Conservation (phyloP, 768 basidiomycete genomes). For the Porpolomopsis calyptriformis region DNA sequence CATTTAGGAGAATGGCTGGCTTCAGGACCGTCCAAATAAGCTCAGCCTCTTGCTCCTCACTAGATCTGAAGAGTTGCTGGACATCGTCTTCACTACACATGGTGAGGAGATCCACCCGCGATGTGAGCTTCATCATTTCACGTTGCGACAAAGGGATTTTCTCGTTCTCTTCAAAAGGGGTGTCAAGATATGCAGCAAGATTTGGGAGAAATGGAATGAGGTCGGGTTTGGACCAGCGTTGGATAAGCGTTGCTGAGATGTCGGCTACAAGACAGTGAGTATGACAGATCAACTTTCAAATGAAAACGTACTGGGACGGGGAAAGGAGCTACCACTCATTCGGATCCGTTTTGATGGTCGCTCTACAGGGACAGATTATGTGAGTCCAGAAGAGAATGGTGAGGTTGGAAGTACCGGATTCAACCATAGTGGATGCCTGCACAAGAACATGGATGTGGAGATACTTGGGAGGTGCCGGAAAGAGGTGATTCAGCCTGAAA, state of each 20-base stretch:
- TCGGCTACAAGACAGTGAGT: neutral
- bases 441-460: too few species aligned
- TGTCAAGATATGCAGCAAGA: neutral
- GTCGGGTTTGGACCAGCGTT: neutral
- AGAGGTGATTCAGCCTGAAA: too few species aligned
- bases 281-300: neutral
- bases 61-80: neutral
- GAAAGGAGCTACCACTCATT: too few species aligned
- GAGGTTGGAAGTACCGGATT: too few species aligned
- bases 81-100: neutral
- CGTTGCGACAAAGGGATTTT: neutral
- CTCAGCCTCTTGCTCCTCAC: neutral
- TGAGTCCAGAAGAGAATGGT: too few species aligned
- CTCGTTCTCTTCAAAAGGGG: neutral
- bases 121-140: neutral
- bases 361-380: too few species aligned
- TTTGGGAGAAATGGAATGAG: neutral
- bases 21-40: neutral
- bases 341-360: too few species aligned
- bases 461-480: too few species aligned
- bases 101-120: neutral
- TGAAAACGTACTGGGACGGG: too few species aligned
- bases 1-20: neutral
- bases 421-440: too few species aligned
- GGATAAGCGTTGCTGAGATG: neutral